These are phyloP conservation scores for Fraxinus sp. DNA, from an alignment of 305 asterid genomes.

Conservation along the genomic window DNA sequence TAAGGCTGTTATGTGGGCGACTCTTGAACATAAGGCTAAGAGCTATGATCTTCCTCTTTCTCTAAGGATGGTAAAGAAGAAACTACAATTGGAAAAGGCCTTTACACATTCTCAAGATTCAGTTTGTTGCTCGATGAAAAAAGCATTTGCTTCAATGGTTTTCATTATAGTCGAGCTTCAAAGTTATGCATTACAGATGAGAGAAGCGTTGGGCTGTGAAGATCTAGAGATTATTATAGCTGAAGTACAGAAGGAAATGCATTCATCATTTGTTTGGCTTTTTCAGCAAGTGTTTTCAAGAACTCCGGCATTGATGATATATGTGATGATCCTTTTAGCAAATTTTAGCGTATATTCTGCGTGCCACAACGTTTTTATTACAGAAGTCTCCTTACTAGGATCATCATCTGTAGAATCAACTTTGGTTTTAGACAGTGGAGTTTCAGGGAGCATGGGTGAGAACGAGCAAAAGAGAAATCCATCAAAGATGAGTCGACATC, in stretches of 20 bases:
- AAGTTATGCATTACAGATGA: slow-evolving; percentile 62
- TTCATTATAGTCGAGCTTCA: slow-evolving; percentile 72
- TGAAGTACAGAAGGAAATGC: slow-evolving; percentile 64
- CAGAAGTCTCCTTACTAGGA: slow-evolving; percentile 16
- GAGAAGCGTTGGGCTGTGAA: slow-evolving; percentile 54
- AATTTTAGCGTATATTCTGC: slow-evolving; percentile 56
- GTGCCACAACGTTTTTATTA: slow-evolving; percentile 27
- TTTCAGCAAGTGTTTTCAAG: slow-evolving; percentile 77
- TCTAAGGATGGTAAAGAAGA: slow-evolving; percentile 78
- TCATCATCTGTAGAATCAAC: neutral
- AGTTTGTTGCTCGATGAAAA: slow-evolving; percentile 45
- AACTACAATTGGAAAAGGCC: slow-evolving; percentile 44
- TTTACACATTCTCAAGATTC: slow-evolving; percentile 29
- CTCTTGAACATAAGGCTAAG: slow-evolving; percentile 69
- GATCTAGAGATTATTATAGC: slow-evolving; percentile 48
- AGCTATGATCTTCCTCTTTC: slow-evolving; percentile 71
- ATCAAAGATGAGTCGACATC: slow-evolving; percentile 5
- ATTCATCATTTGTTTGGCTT: slow-evolving; percentile 68
- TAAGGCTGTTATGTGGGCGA: slow-evolving; percentile 42
- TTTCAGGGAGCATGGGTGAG: neutral
- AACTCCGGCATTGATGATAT: slow-evolving; percentile 72
- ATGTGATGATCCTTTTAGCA: slow-evolving; percentile 72
- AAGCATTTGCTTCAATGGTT: slow-evolving; percentile 74
- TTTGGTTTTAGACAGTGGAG: neutral
- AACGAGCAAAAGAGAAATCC: slow-evolving; percentile 13